Evolutionary conservation across 1,139 yeast species (phyloP), one percentile per base, ranked within the genome.

Genomic region (Debaryomycetaceae sp.): DNA sequence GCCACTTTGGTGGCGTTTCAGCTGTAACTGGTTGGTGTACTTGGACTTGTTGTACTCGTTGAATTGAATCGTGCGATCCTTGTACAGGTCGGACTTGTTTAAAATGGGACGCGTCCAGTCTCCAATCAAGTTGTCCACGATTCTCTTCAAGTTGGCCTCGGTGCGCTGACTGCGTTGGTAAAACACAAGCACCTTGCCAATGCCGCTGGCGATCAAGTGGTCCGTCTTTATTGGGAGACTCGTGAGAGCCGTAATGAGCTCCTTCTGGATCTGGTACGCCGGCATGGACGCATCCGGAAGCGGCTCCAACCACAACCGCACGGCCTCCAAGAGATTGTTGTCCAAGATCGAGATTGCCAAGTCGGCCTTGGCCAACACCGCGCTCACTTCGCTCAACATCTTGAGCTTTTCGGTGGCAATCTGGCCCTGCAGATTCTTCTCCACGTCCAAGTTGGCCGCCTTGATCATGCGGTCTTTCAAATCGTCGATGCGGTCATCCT

Each of bases 71-170:
- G 78, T 69, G 58, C 88, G 81, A 58, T 91, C 96, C 57, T 93
- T 79, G 63, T 89, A 91, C 44, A 91, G 86, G 57, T 91, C 97
- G 2, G 95, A 83, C 40, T 95, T 83, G 44, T 95, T 95, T 70
- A 93, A 84, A 40, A 93, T 88, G 23, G 98, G 98, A 56, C 98
- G 77, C 6, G 97, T 91, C 99, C 99, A 91, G 55, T 88, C 94
- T 21, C 96, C 95, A 45, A 93, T 83, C 38, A 93, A 66, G 51
- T 80, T 78, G 53, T 91, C 97, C 5, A 95, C 98, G 29, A 81
- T 70, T 49, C 94, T 80, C 54, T 89, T 88, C 52, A 93, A 75
- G 33, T 73, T 67, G 25, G 85, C 82, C 56, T 91, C 97, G 12
- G 95, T 95, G 48, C 94, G 76, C 53, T 83, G 83, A 26, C 93